Evolutionary conservation across 495 filamentous ascomycete species (phyloP).

Genomic region (Penicillium soppii): DNA sequence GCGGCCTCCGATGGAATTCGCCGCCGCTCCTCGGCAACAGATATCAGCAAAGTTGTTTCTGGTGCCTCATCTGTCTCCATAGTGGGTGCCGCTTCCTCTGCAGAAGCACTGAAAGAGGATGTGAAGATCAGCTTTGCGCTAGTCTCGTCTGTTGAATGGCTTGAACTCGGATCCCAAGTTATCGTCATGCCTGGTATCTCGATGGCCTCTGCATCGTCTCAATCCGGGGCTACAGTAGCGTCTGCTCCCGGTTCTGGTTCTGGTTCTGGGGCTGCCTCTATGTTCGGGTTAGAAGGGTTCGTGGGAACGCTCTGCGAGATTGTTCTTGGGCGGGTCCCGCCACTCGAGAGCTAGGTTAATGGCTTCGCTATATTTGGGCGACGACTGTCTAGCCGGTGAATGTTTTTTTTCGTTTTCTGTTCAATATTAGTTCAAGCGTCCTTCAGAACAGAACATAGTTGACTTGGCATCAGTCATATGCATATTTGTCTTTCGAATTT

Average conservation of each 20-base stretch:
- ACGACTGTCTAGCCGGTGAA: too few species aligned
- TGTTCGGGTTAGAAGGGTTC: slow-evolving; percentile 49
- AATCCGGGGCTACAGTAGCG: slow-evolving; percentile 24
- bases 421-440: too few species aligned
- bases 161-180: slow-evolving; percentile 76
- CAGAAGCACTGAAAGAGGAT: slow-evolving; percentile 27
- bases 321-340: slow-evolving; percentile 18
- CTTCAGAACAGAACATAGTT: too few species aligned
- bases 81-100: slow-evolving; percentile 16
- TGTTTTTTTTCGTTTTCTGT: too few species aligned
- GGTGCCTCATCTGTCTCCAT: background rate
- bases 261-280: background rate
- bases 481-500: too few species aligned
- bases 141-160: slow-evolving; percentile 75
- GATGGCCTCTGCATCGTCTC: slow-evolving; percentile 25
- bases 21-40: slow-evolving; percentile 13
- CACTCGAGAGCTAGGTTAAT: slow-evolving; percentile 5
- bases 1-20: background rate
- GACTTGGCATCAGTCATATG: too few species aligned
- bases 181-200: slow-evolving; percentile 69
- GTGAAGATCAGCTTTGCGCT: slow-evolving; percentile 75
- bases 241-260: slow-evolving; percentile 14
- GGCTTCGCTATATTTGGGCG: too few species aligned
- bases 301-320: slow-evolving; percentile 46
- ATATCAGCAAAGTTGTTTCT: slow-evolving; percentile 27